These are phyloP conservation scores for Spathaspora passalidarum DNA, from an alignment of 805 yeast species.

Conservation along the genomic window DNA sequence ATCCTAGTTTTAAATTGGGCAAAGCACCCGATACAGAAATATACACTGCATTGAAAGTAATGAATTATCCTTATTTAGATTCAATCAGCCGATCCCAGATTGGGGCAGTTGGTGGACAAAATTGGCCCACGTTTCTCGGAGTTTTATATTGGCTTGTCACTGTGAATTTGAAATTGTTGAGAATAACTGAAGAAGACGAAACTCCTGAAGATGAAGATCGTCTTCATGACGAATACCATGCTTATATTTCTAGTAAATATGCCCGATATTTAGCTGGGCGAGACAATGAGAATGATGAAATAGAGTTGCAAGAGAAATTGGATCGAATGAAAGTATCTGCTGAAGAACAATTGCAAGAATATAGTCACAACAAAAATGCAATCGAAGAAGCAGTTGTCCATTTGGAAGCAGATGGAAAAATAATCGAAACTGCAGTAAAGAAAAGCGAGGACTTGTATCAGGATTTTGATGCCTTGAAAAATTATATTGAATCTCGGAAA, in stretches of 20 bases:
- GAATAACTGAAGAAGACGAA: neutral
- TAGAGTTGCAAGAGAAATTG: constrained; percentile 9
- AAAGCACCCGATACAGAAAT: constrained; percentile 70
- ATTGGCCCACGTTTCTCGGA: constrained; percentile 82
- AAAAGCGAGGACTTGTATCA: neutral
- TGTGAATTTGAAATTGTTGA: neutral
- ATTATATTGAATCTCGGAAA: neutral
- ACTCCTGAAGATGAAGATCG: constrained; percentile 46
- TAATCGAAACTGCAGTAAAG: neutral
- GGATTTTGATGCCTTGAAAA: neutral
- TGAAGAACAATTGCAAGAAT: neutral
- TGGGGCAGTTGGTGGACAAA: constrained; percentile 86
- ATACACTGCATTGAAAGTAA: constrained; percentile 56
- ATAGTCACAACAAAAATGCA: neutral
- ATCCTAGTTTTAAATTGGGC: constrained; percentile 72
- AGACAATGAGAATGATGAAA: constrained; percentile 57
- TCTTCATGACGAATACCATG: constrained; percentile 47
- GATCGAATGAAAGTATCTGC: neutral
- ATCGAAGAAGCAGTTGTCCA: neutral
- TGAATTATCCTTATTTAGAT: constrained; percentile 79
- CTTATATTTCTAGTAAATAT: constrained; percentile 60
- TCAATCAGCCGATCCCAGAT: constrained; percentile 80
- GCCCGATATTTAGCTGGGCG: constrained; percentile 60
- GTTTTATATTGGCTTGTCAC: constrained; percentile 78
- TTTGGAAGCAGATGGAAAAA: neutral